phyloP scores from a whole-genome alignment of 2,329 filamentous ascomycete species.

The Blumeria graminis region DNA sequence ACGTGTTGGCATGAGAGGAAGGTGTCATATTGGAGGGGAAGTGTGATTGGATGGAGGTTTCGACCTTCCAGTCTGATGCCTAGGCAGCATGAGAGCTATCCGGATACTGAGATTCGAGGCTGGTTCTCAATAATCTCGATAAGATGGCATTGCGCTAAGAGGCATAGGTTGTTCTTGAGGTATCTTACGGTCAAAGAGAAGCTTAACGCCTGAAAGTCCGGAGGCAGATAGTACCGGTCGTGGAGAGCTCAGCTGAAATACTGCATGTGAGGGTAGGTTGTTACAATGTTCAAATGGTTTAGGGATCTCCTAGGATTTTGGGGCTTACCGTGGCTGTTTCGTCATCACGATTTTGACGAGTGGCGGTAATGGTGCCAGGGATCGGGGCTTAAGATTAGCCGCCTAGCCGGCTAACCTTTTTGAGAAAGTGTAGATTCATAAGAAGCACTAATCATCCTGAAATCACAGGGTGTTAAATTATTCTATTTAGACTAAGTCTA shows the following conservation, averaged over 20 bases:
- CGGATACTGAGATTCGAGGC: background rate
- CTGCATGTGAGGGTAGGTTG: background rate
- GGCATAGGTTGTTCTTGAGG: background rate
- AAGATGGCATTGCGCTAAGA: background rate
- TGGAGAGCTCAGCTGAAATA: background rate
- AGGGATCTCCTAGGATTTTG: background rate
- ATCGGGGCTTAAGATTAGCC: too few species aligned
- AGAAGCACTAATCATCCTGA: too few species aligned
- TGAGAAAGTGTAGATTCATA: too few species aligned
- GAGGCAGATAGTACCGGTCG: background rate
- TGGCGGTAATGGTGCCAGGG: background rate
- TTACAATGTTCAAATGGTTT: background rate
- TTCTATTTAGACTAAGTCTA: too few species aligned
- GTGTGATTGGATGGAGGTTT: background rate
- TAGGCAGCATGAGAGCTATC: background rate
- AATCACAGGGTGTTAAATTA: too few species aligned
- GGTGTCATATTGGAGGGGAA: background rate
- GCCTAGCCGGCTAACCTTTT: too few species aligned
- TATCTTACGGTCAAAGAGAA: background rate
- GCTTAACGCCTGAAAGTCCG: background rate
- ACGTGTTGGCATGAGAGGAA: background rate
- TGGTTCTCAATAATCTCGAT: background rate
- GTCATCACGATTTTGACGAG: background rate
- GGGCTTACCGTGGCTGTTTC: background rate
- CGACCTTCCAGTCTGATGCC: background rate